Base-by-base conservation (phyloP, 148 eudicot genomes). In the Oxyria digyna region DNA sequence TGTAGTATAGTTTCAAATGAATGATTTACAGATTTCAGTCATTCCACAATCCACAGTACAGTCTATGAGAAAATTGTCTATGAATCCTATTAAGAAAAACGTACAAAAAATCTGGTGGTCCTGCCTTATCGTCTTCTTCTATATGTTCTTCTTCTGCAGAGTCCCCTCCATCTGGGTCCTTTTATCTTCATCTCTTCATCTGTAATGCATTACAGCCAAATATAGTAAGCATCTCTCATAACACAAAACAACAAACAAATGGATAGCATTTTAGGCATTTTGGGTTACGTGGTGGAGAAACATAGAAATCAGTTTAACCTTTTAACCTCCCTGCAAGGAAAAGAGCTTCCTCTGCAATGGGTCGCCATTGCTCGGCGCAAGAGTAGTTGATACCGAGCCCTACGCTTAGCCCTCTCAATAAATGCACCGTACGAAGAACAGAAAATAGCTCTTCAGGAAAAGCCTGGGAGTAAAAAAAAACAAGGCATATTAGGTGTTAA, bases 401-500 rank as follows among this genome's bases (percentile, higher is more conserved):
- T 67, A 93, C 96, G 67, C 98, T 93, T 35, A 93, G 85, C 46
- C 98, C 98, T 85, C 98, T 90, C 67, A 93, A 72, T 23, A 93
- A 78, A 78, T 84, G 96, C 64, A 93, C 92, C 0, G 96, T 93
- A 27, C 98, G 96, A 71, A 93, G 96, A 75, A 93, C 95, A 54
- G 95, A 93, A 73, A 93, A 93, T 38, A 93, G 77, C 77, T 93
- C 98, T 77, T 93, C 98, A 3, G 98, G 98, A 76, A 93, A 93
- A 32, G 88, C 92, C 98, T 93, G 68, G 37, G 6, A 26, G 29
- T 26, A 13, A 4, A 57, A n/a, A n/a, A n/a, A n/a, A n/a, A n/a
- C n/a, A n/a, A n/a, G n/a, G n/a, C n/a, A n/a, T n/a, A n/a, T n/a
- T n/a, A n/a, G n/a, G n/a, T n/a, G n/a, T n/a, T n/a, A n/a, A n/a